phyloP scores from a whole-genome alignment of 176 grass and related monocot genomes.

The Avena eriantha region DNA sequence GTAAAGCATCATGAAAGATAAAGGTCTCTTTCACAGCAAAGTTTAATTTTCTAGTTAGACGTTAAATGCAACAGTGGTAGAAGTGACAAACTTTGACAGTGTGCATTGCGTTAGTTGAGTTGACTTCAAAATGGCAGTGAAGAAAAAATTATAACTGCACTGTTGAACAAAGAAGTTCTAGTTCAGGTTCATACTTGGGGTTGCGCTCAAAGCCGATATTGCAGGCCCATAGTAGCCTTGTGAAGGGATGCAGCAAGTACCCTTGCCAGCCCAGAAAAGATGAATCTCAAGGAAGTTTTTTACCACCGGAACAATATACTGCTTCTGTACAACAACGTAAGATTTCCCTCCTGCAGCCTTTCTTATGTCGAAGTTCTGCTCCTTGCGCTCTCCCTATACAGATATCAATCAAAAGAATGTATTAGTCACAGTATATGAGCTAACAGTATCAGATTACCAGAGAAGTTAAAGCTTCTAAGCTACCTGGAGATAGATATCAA shows the following conservation, averaged over 20 bases:
- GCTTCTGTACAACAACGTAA: slow-evolving; percentile 56
- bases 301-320: slow-evolving; percentile 55
- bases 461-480: background rate
- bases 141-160: slow-evolving; percentile 1
- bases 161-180: background rate
- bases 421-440: background rate
- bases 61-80: background rate
- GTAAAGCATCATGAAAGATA: background rate
- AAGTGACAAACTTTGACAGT: background rate
- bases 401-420: slow-evolving; percentile 33
- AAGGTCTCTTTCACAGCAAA: background rate
- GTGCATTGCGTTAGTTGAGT: background rate
- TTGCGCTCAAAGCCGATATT: slow-evolving; percentile 76
- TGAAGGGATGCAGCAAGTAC: slow-evolving; percentile 76
- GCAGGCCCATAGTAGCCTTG: slow-evolving; percentile 77
- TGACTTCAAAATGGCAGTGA: slow-evolving; percentile 20
- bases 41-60: slow-evolving; percentile 15
- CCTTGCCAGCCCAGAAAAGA: slow-evolving; percentile 96
- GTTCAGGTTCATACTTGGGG: slow-evolving; percentile 57
- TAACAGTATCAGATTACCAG: background rate
- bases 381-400: slow-evolving; percentile 70
- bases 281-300: slow-evolving; percentile 92
- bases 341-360: slow-evolving; percentile 69
- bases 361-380: slow-evolving; percentile 81
- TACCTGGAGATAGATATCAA: slow-evolving; percentile 93